phyloP scores from a whole-genome alignment of 2,329 filamentous ascomycete species.

The Diaporthe amygdali region DNA sequence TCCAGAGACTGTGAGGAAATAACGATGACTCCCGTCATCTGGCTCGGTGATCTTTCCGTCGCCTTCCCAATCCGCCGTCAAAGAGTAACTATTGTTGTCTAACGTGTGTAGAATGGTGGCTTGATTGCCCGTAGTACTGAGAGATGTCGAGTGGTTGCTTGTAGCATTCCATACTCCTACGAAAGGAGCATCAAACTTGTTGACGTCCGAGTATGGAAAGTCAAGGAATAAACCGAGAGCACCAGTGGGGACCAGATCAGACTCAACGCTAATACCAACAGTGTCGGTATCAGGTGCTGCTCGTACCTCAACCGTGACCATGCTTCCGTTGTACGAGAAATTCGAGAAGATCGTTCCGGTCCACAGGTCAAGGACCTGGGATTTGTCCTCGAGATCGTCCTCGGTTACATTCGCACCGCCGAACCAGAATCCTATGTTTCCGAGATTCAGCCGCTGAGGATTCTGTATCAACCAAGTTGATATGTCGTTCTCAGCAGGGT shows the following conservation, averaged over 20 bases:
- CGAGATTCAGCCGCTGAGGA: slow-evolving; percentile 57
- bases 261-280: slow-evolving; percentile 48
- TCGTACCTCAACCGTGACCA: slow-evolving; percentile 42
- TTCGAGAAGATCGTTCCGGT: slow-evolving; percentile 48
- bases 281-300: slow-evolving; percentile 52
- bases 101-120: slow-evolving; percentile 50
- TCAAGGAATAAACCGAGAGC: slow-evolving; percentile 55
- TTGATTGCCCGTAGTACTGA: slow-evolving; percentile 34
- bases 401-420: slow-evolving; percentile 44
- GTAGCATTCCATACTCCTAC: slow-evolving; percentile 57
- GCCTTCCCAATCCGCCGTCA: slow-evolving; percentile 44
- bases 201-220: slow-evolving; percentile 53
- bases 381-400: slow-evolving; percentile 42
- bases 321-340: slow-evolving; percentile 45
- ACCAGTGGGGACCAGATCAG: slow-evolving; percentile 42
- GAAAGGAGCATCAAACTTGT: slow-evolving; percentile 61
- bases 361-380: slow-evolving; percentile 54
- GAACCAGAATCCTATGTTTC: slow-evolving; percentile 52
- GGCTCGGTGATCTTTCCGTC: slow-evolving; percentile 39
- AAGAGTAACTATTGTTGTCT: slow-evolving; percentile 47
- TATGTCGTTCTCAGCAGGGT: slow-evolving; percentile 45
- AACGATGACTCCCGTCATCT: slow-evolving; percentile 45
- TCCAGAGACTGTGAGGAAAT: slow-evolving; percentile 39
- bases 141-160: slow-evolving; percentile 45
- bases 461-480: slow-evolving; percentile 52